Base-by-base conservation (phyloP, 177 flowering plant genomes). In the Tripterygium wilfordii region DNA sequence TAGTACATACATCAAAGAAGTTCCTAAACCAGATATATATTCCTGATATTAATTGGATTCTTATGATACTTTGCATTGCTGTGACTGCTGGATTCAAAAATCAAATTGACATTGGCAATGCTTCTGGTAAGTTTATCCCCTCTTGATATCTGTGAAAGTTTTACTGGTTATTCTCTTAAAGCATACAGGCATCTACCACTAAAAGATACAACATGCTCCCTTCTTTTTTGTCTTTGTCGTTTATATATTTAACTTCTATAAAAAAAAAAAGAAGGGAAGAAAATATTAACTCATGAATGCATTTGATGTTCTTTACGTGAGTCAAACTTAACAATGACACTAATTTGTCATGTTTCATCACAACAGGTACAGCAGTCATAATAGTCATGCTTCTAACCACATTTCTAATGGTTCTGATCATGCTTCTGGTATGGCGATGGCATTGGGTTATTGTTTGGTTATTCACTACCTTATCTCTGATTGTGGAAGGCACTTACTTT, bases 41-140 rank as follows among this genome's bases (percentile, higher is more conserved):
- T 64, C 97, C 97, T 13, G 97, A 89, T 58, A 83, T 89, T 17
- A 89, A 89, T 62, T 89, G 95, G 95, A 60, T 86, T 31, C 88
- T 89, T 36, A 88, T 88, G 97, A 33, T 88, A 60, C 85, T 88
- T 14, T 88, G 97, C 57, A 76, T 88, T 52, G 76, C 72, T 30
- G 95, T 86, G 15, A 83, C 91, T 14, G 84, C 79, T 61, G 88
- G 83, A 47, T 85, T 85, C 61, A 62, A 66, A 64, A 79, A 85
- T 53, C 80, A 79, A 44, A 78, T 50, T 61, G 85, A 85, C 64
- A 85, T 85, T 27, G 95, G 88, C 45, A 86, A 86, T 69, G 95
- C 95, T 45, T 80, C 74, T 53, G 95, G 95, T 83, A 49, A 65
- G 74, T 46, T 62, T 25, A 43, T 26, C n/a, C n/a, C n/a, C n/a